These are phyloP conservation scores for Oehlia diaphana DNA, from an alignment of 192 early-diverging fungal genomes.

Conservation along the genomic window DNA sequence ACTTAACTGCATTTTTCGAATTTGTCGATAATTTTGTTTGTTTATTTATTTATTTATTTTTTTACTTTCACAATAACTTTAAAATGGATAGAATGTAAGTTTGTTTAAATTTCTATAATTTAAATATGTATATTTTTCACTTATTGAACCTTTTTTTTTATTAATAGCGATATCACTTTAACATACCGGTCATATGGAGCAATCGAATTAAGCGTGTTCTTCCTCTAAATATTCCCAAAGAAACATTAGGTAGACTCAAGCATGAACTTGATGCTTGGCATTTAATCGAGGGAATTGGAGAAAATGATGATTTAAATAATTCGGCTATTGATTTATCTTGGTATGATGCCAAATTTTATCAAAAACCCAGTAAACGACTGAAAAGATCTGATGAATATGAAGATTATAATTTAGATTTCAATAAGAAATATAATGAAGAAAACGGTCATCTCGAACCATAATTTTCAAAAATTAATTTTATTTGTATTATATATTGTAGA, in stretches of 20 bases:
- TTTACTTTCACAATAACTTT: neutral
- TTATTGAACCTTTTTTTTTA: neutral
- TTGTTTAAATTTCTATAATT: neutral
- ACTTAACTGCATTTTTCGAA: no score
- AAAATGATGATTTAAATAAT: constrained; percentile 5
- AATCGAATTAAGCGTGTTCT: constrained; percentile 12
- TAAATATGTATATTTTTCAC: neutral
- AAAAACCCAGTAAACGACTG: neutral
- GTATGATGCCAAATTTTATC: constrained; percentile 12
- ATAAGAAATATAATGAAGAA: neutral
- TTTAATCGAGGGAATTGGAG: neutral
- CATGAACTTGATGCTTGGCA: neutral
- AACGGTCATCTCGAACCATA: neutral
- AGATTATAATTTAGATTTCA: neutral
- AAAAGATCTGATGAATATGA: neutral
- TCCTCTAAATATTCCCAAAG: neutral
- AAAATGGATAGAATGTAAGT: neutral
- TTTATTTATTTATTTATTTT: neutral
- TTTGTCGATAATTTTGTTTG: neutral
- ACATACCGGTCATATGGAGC: constrained; percentile 8
- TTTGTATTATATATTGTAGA: no score
- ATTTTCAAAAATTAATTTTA: no score
- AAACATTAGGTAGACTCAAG: neutral
- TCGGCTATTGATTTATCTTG: constrained; percentile 13
- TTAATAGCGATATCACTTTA: neutral